These are phyloP conservation scores for Ampelocalamus luodianensis DNA, from an alignment of 176 grass and related monocot species.

Conservation along the genomic window DNA sequence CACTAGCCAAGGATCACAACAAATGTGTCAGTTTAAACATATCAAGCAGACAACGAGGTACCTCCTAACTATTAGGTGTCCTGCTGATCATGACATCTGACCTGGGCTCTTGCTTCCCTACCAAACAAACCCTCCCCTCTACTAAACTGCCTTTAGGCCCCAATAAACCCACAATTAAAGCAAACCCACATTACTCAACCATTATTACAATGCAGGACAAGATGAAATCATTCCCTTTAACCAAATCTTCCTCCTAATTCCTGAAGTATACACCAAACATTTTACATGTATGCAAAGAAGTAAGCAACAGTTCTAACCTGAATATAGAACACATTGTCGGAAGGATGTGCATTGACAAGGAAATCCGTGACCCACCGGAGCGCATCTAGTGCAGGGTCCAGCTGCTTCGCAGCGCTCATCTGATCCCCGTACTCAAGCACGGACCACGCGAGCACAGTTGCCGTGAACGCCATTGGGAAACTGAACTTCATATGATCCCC, in stretches of 20 bases:
- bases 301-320: slow-evolving; percentile 54
- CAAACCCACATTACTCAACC: background rate
- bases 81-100: slow-evolving; percentile 51
- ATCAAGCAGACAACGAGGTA: slow-evolving; percentile 42
- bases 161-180: slow-evolving; percentile 23
- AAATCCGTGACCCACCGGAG: slow-evolving; percentile 90
- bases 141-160: background rate
- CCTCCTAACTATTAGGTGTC: slow-evolving; percentile 57
- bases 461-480: slow-evolving; percentile 92
- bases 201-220: background rate
- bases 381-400: slow-evolving; percentile 69
- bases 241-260: slow-evolving; percentile 2
- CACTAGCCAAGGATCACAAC: slow-evolving; percentile 24
- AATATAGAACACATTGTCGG: slow-evolving; percentile 86
- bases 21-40: slow-evolving; percentile 43
- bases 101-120: slow-evolving; percentile 35
- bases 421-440: slow-evolving; percentile 94
- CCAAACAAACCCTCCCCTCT: slow-evolving; percentile 26
- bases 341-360: slow-evolving; percentile 83
- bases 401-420: slow-evolving; percentile 74
- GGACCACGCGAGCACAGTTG: slow-evolving; percentile 79
- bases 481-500: slow-evolving; percentile 90
- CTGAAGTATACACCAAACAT: background rate
- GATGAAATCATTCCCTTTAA: background rate
- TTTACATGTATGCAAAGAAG: slow-evolving; percentile 6